Conservation (phyloP, 106 monocot species). For the Apostasia ramifera region DNA sequence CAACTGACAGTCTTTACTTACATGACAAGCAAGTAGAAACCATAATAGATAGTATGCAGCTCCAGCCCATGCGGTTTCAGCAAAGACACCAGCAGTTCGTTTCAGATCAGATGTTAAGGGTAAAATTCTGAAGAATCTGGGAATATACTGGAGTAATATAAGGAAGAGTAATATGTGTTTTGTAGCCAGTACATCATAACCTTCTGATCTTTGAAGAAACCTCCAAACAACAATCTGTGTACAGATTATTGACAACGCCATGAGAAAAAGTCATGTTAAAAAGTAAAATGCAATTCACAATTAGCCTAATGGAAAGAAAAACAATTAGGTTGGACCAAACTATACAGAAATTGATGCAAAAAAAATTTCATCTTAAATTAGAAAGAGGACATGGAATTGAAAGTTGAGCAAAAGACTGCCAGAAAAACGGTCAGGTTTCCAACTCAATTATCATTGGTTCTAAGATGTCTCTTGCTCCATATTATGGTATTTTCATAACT, state of each 20-base stretch:
- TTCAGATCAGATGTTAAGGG: constrained; percentile 51
- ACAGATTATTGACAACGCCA: neutral
- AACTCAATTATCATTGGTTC: too few species aligned
- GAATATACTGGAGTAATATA: constrained; percentile 41
- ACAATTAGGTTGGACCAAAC: too few species aligned
- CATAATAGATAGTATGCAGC: constrained; percentile 56
- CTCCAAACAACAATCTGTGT: constrained; percentile 48
- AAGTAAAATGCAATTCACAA: neutral
- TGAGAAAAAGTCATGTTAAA: neutral
- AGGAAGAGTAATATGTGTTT: constrained; percentile 40
- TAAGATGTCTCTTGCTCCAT: too few species aligned
- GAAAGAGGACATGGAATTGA: too few species aligned
- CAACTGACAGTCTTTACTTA: constrained; percentile 17
- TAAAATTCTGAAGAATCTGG: constrained; percentile 43
- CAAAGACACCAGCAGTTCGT: constrained; percentile 52
- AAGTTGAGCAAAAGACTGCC: too few species aligned
- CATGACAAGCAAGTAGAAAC: constrained; percentile 69
- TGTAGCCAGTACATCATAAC: constrained; percentile 33
- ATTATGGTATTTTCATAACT: too few species aligned
- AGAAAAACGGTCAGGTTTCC: too few species aligned
- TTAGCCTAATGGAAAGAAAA: too few species aligned
- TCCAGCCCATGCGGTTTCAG: constrained; percentile 54
- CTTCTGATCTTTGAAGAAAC: constrained; percentile 33
- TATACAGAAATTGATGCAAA: too few species aligned
- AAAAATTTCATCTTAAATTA: too few species aligned